Conservation (phyloP, 768 basidiomycete genomes). For the Rhodotorula graminis region DNA sequence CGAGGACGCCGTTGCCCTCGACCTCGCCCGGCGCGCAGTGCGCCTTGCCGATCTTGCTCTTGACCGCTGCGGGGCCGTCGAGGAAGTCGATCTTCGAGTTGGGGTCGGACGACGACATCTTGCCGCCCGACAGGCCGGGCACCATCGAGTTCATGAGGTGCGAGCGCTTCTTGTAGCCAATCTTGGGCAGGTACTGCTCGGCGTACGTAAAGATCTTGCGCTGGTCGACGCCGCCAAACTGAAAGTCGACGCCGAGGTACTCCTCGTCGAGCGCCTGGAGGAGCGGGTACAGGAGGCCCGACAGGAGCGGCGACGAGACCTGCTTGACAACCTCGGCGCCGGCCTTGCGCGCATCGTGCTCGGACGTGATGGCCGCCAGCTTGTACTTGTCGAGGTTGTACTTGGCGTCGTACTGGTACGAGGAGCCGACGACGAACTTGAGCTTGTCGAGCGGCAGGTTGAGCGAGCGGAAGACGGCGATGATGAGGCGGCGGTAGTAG, state of each 20-base stretch:
- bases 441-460: conserved; percentile 83
- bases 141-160: conserved; percentile 99
- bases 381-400: conserved; percentile 93
- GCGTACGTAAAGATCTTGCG: conserved; percentile 99
- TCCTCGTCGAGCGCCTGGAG: conserved; percentile 95
- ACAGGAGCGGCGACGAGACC: conserved; percentile 66
- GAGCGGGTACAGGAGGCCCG: conserved; percentile 90
- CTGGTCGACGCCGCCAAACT: conserved; percentile 95
- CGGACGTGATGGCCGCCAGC: conserved; percentile 81
- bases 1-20: conserved; percentile 65
- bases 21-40: conserved; percentile 91
- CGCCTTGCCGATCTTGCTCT: conserved; percentile 82
- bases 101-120: conserved; percentile 97
- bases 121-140: conserved; percentile 55
- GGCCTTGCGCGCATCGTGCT: conserved; percentile 96
- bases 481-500: conserved; percentile 81
- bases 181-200: conserved; percentile 84
- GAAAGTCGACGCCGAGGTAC: conserved; percentile 91
- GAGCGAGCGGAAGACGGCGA: conserved; percentile 76
- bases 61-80: conserved; percentile 73
- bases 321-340: conserved; percentile 99
- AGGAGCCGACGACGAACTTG: conserved; percentile 79
- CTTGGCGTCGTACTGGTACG: conserved; percentile 83
- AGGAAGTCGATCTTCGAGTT: conserved; percentile 98
- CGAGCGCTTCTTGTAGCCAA: conserved; percentile 89